Evolutionary conservation across 352 stramenopile species (phyloP).

Genomic region (Pythium myriotylum): DNA sequence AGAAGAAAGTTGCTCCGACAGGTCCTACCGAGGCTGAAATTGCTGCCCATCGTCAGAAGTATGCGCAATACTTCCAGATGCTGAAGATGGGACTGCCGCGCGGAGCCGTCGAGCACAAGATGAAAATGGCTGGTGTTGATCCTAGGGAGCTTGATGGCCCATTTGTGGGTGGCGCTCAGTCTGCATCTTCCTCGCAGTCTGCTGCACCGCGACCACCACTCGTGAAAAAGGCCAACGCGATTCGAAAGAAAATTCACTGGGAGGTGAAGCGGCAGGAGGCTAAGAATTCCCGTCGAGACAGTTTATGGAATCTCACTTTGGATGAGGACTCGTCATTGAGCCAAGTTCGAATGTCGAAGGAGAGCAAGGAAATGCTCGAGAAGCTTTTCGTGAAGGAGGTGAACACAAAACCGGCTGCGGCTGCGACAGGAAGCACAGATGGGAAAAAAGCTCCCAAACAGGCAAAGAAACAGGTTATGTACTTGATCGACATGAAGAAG

Average conservation of each 20-base stretch:
- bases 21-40: constrained; percentile 54
- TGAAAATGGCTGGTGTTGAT: constrained; percentile 73
- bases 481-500: constrained; percentile 89
- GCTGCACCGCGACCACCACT: constrained; percentile 10
- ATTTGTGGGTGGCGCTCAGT: constrained; percentile 11
- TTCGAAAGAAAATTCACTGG: constrained; percentile 89
- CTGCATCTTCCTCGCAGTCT: constrained; percentile 26
- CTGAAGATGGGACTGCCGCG: constrained; percentile 73
- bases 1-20: constrained; percentile 30
- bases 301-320: constrained; percentile 55
- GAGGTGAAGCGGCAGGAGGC: constrained; percentile 57
- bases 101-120: constrained; percentile 85
- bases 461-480: constrained; percentile 74
- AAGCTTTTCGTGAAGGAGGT: constrained; percentile 82
- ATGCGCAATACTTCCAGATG: constrained; percentile 87
- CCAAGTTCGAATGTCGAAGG: constrained; percentile 61
- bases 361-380: constrained; percentile 74
- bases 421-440: constrained; percentile 22
- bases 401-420: constrained; percentile 35
- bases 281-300: constrained; percentile 49
- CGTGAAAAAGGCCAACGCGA: constrained; percentile 64
- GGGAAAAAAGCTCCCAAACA: constrained; percentile 25
- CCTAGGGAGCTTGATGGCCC: constrained; percentile 71
- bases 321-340: constrained; percentile 43
- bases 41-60: constrained; percentile 65